These are phyloP conservation scores for Aspergillus proliferans DNA, from an alignment of 2,329 filamentous ascomycete species.

Conservation along the genomic window DNA sequence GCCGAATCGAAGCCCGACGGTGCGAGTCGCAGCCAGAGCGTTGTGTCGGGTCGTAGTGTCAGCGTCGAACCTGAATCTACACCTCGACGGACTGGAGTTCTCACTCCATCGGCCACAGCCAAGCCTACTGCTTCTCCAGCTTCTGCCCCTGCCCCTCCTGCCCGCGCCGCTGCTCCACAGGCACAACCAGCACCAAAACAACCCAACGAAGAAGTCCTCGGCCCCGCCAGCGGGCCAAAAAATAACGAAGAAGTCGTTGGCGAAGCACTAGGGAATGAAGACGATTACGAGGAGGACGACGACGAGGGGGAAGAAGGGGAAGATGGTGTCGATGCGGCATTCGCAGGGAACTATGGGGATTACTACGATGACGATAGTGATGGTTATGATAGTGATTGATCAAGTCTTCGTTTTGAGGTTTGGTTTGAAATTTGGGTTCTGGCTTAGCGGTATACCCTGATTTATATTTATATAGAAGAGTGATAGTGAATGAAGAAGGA, in stretches of 20 bases:
- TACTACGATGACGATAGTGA: slow-evolving; percentile 30
- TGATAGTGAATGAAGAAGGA: too few relatives aligned
- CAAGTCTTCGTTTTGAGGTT: slow-evolving; percentile 1
- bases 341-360: slow-evolving; percentile 31
- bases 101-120: slow-evolving; percentile 10
- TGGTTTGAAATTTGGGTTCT: too few relatives aligned
- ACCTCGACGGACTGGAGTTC: slow-evolving; percentile 11
- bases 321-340: slow-evolving; percentile 30
- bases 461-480: too few relatives aligned
- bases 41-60: slow-evolving; percentile 23
- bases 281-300: slow-evolving; percentile 29
- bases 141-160: neutral
- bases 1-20: slow-evolving; percentile 22
- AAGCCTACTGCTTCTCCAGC: slow-evolving; percentile 11
- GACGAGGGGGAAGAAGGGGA: slow-evolving; percentile 28
- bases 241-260: slow-evolving; percentile 9
- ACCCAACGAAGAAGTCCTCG: slow-evolving; percentile 20
- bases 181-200: slow-evolving; percentile 6
- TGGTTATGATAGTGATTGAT: slow-evolving; percentile 28
- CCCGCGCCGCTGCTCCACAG: slow-evolving; percentile 2
- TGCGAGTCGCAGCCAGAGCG: slow-evolving; percentile 29
- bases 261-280: slow-evolving; percentile 27
- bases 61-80: slow-evolving; percentile 20
- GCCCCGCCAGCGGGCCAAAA: slow-evolving; percentile 13
- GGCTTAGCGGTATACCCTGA: too few relatives aligned